Conservation (phyloP, 106 monocot genomes). For the Triglochin maritima region DNA sequence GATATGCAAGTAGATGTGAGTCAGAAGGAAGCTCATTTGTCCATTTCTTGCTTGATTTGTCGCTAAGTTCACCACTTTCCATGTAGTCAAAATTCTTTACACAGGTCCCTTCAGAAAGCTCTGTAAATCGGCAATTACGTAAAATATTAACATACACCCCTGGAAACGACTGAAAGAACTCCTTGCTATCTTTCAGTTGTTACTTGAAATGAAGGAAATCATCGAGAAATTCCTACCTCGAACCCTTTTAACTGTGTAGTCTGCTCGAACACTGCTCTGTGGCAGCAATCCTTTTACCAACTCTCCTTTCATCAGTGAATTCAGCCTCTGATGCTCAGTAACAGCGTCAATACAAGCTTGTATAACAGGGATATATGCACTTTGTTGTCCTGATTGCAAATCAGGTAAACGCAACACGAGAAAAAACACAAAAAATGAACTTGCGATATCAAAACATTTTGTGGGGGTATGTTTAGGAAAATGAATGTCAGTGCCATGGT, state of each 20-base stretch:
- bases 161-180: neutral
- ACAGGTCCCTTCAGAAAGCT: slow-evolving; percentile 93
- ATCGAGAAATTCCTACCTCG: slow-evolving; percentile 34
- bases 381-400: slow-evolving; percentile 41
- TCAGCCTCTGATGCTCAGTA: slow-evolving; percentile 84
- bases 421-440: slow-evolving; percentile 6
- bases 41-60: slow-evolving; percentile 54
- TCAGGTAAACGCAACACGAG: slow-evolving; percentile 9
- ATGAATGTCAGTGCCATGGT: no score
- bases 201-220: neutral
- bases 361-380: slow-evolving; percentile 41
- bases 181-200: no score
- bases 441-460: no score
- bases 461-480: no score
- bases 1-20: slow-evolving; percentile 66
- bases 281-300: slow-evolving; percentile 81
- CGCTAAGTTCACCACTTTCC: slow-evolving; percentile 39
- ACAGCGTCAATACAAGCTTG: slow-evolving; percentile 82
- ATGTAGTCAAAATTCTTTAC: slow-evolving; percentile 73
- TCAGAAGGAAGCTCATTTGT: slow-evolving; percentile 69
- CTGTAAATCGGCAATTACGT: slow-evolving; percentile 16
- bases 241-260: slow-evolving; percentile 71
- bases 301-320: slow-evolving; percentile 90
- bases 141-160: neutral
- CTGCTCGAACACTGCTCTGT: slow-evolving; percentile 57